Evolutionary conservation across 108 stramenopile species (phyloP).

Genomic region (Phaeodactylum tricornutum): DNA sequence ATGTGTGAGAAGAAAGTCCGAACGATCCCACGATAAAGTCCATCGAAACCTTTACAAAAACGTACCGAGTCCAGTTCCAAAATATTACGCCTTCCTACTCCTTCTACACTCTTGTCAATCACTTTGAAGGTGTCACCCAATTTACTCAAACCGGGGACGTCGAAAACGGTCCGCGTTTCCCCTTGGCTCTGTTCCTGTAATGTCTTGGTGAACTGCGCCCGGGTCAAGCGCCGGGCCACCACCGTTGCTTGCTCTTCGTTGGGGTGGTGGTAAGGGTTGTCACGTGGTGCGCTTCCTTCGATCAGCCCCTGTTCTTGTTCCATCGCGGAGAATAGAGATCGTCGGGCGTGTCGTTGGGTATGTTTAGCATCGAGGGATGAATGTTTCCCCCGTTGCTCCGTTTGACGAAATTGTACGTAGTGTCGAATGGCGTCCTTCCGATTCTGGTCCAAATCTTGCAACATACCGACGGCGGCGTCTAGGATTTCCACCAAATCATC

Average conservation of each 20-base stretch:
- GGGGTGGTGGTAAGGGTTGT: neutral
- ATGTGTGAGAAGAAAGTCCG: no score
- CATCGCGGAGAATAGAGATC: no score
- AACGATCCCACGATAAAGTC: no score
- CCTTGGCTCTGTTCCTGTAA: slow-evolving; percentile 28
- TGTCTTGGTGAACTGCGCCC: slow-evolving; percentile 55
- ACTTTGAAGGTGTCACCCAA: slow-evolving; percentile 61
- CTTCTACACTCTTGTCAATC: slow-evolving; percentile 62
- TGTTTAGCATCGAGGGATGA: no score
- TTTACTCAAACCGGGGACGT: slow-evolving; percentile 50
- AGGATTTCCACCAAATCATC: slow-evolving; percentile 74
- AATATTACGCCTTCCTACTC: no score
- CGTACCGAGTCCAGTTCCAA: no score
- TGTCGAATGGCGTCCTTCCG: slow-evolving; percentile 80
- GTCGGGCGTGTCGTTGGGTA: no score
- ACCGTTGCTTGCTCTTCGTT: neutral
- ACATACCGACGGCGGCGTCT: slow-evolving; percentile 74
- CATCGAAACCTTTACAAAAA: no score
- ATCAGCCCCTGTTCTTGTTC: neutral
- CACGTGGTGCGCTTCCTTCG: slow-evolving; percentile 2
- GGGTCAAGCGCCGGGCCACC: slow-evolving; percentile 46
- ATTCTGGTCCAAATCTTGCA: slow-evolving; percentile 84
- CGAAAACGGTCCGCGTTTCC: slow-evolving; percentile 49
- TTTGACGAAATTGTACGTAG: slow-evolving; percentile 39
- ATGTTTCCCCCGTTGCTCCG: neutral